Conservation (phyloP, 352 stramenopile genomes). For the Globisporangium cederbergense region DNA sequence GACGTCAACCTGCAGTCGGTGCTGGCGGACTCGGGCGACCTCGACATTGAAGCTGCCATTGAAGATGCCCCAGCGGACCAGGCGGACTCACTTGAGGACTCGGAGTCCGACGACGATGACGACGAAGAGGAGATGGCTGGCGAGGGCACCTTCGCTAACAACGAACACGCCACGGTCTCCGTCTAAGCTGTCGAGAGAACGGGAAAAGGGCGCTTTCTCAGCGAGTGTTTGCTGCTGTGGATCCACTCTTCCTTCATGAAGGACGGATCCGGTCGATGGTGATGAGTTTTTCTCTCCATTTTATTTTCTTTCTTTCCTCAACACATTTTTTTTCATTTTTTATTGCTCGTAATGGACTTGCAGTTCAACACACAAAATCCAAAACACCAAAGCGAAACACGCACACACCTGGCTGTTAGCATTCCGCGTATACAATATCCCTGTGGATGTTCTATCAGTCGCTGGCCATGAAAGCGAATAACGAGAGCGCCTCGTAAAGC, state of each 20-base stretch:
- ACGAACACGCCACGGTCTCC: conserved; percentile 29
- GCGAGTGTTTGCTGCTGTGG: background rate
- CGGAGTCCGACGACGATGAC: conserved; percentile 40
- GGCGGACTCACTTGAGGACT: conserved; percentile 41
- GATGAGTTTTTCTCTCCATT: conserved; percentile 10
- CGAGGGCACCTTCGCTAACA: conserved; percentile 62
- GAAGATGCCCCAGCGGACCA: conserved; percentile 36
- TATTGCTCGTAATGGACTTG: conserved; percentile 9
- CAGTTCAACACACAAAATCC: background rate
- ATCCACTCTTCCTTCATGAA: background rate
- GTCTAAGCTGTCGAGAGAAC: background rate
- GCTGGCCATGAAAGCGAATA: background rate
- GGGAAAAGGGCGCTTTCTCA: too few relatives aligned
- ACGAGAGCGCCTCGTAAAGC: background rate
- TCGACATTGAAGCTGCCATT: conserved; percentile 52
- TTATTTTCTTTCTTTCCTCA: conserved; percentile 6
- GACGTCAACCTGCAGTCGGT: conserved; percentile 35
- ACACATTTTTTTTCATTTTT: background rate
- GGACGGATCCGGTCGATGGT: conserved; percentile 5
- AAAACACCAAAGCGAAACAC: background rate
- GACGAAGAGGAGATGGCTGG: conserved; percentile 31
- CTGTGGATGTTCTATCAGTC: too few relatives aligned
- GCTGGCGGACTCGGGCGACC: conserved; percentile 37
- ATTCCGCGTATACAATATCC: too few relatives aligned
- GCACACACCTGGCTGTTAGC: background rate